Evolutionary conservation across 2,329 filamentous ascomycete species (phyloP).

Genomic region (Hypoxylon sp.): DNA sequence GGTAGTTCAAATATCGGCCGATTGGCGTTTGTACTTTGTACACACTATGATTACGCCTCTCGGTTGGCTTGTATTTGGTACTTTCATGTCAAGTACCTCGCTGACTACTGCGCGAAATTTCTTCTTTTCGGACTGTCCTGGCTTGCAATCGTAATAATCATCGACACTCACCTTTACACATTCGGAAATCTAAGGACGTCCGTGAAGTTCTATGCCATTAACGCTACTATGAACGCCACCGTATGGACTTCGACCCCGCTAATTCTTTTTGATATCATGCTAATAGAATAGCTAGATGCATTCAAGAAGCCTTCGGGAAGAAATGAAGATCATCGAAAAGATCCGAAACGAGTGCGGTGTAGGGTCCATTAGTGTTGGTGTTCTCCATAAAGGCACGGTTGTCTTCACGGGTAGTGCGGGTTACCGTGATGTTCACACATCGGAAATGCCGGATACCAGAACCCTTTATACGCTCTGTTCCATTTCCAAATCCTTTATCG

Average conservation of each 20-base stretch:
- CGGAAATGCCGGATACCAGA: not conserved
- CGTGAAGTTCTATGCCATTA: not conserved
- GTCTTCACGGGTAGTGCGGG: conserved; percentile 8
- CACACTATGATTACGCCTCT: too few relatives aligned
- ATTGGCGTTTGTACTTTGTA: too few relatives aligned
- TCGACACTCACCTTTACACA: not conserved
- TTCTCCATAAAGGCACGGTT: conserved; percentile 9
- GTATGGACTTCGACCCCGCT: not conserved
- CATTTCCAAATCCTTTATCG: conserved; percentile 14
- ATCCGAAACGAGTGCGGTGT: conserved; percentile 3
- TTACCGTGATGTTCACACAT: not conserved
- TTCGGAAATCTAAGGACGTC: not conserved
- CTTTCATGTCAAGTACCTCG: too few relatives aligned
- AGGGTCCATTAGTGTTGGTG: conserved; percentile 6
- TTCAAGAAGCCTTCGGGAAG: conserved; percentile 1
- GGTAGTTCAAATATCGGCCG: too few relatives aligned
- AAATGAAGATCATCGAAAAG: not conserved
- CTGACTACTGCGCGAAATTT: too few relatives aligned
- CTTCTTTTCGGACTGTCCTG: too few relatives aligned
- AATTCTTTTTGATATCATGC: not conserved
- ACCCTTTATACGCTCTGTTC: conserved; percentile 11
- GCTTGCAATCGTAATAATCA: not conserved
- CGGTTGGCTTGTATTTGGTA: too few relatives aligned
- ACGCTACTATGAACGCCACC: not conserved
- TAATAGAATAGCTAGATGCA: not conserved